A percentile compares a stretch with the other conserved stretches of the same genome.
phyloP scores from a whole-genome alignment of 306 rosid species.

The Mimosa bimucronata region DNA sequence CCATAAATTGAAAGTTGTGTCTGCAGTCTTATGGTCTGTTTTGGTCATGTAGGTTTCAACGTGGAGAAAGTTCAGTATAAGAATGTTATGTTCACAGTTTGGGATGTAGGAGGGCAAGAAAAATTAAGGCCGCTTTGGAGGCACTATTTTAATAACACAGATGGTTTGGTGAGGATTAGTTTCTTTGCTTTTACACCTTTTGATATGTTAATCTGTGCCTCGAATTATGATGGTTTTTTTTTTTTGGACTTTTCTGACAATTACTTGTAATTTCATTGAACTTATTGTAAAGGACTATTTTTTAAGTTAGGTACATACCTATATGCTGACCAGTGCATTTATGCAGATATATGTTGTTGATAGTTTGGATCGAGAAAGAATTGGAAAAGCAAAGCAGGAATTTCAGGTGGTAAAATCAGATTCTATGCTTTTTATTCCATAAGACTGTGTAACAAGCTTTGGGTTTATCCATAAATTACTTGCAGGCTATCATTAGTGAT shows the following conservation, averaged over 20 bases:
- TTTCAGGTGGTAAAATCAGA: constrained; percentile 70
- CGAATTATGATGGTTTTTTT: constrained; percentile 11
- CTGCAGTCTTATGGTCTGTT: constrained; percentile 13
- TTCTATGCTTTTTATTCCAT: constrained; percentile 28
- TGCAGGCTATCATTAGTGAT: constrained; percentile 93
- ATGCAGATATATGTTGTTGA: constrained; percentile 92
- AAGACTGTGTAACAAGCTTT: constrained; percentile 18
- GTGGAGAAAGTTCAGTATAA: constrained; percentile 98
- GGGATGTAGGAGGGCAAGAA: constrained; percentile 99
- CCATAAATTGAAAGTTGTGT: constrained; percentile 6
- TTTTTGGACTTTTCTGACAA: constrained; percentile 19
- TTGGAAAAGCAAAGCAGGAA: constrained; percentile 83
- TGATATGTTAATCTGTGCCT: constrained; percentile 8
- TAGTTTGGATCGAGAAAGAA: constrained; percentile 94
- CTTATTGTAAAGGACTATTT: background rate
- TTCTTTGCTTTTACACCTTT: constrained; percentile 24
- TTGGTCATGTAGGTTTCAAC: constrained; percentile 75
- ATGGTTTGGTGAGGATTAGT: constrained; percentile 73
- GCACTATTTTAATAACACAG: constrained; percentile 93
- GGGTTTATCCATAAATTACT: constrained; percentile 35
- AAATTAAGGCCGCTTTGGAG: constrained; percentile 97
- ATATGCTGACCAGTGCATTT: constrained; percentile 25
- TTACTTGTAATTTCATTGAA: constrained; percentile 1
- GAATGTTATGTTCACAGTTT: constrained; percentile 94
- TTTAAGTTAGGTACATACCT: background rate